Conservation (phyloP, 345 rosid genomes). For the Mangifera indica region DNA sequence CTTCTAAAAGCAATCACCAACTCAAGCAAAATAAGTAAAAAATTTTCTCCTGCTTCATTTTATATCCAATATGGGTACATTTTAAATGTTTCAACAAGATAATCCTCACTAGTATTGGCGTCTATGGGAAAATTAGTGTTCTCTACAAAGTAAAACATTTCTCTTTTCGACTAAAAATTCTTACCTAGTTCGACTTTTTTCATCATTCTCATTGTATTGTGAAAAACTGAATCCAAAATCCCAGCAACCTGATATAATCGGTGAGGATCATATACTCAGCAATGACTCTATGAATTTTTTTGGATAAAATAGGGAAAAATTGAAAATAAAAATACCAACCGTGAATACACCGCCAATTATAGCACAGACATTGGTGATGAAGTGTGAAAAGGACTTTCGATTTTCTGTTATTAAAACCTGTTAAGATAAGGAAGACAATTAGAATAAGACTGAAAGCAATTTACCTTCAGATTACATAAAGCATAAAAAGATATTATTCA, state of each 20-base stretch:
- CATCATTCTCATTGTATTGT: conserved; percentile 79
- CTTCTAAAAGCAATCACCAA: not conserved
- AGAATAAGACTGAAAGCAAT: not conserved
- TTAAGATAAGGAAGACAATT: conserved; percentile 9
- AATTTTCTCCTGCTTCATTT: conserved; percentile 4
- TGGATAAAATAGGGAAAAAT: not conserved
- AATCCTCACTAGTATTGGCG: conserved; percentile 11
- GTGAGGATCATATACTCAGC: not conserved
- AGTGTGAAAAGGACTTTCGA: conserved; percentile 83
- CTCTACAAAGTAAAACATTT: conserved; percentile 19
- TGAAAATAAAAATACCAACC: conserved; percentile 46
- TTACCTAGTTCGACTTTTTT: conserved; percentile 93
- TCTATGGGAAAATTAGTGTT: not conserved
- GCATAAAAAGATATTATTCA: not conserved
- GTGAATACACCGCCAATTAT: conserved; percentile 98
- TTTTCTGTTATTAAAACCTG: conserved; percentile 86
- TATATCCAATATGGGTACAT: conserved; percentile 6
- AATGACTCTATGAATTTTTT: not conserved
- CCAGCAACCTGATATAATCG: conserved; percentile 80
- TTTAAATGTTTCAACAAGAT: conserved; percentile 5
- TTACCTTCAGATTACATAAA: not conserved
- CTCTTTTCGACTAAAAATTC: conserved; percentile 56
- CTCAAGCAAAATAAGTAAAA: not conserved
- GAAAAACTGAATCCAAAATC: conserved; percentile 79
- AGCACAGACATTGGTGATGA: conserved; percentile 92